Percentiles rank a stretch among this genome's conserved stretches.
phyloP scores from a whole-genome alignment of 2,329 filamentous ascomycete species.

The Botrytis squamosa region DNA sequence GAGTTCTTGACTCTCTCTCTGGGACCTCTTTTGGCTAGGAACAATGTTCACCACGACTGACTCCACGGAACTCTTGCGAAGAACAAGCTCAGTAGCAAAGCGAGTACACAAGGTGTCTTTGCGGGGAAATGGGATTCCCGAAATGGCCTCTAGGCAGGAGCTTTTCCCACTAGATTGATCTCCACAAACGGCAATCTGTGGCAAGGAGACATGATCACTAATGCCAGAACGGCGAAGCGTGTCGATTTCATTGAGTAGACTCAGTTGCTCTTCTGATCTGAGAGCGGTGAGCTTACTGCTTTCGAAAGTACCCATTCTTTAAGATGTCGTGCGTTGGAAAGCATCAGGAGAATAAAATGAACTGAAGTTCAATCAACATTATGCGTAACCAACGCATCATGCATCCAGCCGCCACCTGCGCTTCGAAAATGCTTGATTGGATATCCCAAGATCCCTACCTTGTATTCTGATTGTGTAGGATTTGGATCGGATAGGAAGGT shows the following conservation, averaged over 20 bases:
- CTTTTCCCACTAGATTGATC: background rate
- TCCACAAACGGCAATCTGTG: background rate
- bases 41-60: background rate
- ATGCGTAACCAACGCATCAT: background rate
- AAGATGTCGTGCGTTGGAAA: background rate
- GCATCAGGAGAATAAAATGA: background rate
- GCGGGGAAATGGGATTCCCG: background rate
- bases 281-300: background rate
- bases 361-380: background rate
- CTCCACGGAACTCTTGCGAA: background rate
- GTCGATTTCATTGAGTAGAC: background rate
- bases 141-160: background rate
- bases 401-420: background rate
- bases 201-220: background rate
- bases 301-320: background rate
- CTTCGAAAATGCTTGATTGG: background rate
- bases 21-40: background rate
- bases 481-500: background rate
- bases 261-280: background rate
- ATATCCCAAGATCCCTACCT: background rate
- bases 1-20: background rate
- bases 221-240: background rate
- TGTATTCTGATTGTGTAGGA: background rate
- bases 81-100: background rate
- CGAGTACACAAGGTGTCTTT: background rate